Conservation (phyloP, 768 basidiomycete genomes). For the Erythrobasidium yunnanense region DNA sequence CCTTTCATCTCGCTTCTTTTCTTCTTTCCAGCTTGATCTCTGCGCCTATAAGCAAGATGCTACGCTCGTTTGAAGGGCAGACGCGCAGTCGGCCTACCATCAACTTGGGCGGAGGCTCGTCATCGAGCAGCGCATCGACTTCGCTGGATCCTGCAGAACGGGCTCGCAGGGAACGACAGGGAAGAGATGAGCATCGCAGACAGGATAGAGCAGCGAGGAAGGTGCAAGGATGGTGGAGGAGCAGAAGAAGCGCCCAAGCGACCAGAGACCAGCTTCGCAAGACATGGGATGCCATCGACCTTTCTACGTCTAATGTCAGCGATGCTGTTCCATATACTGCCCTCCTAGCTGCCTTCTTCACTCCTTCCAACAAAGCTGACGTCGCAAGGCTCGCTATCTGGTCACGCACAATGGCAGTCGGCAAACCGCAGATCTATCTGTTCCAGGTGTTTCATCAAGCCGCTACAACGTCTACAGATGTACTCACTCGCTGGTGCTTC, state of each 20-base stretch:
- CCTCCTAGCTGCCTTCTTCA: not conserved
- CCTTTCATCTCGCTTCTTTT: not conserved
- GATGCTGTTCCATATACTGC: not conserved
- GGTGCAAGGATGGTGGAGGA: constrained; percentile 11
- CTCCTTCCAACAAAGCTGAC: not conserved
- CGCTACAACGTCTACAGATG: not conserved
- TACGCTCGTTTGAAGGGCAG: constrained; percentile 21
- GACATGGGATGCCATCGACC: not conserved
- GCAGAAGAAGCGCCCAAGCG: not conserved
- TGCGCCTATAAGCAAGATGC: not conserved
- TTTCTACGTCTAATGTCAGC: not conserved
- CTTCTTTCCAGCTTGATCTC: not conserved
- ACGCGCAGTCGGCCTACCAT: constrained; percentile 19
- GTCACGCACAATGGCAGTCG: constrained; percentile 10
- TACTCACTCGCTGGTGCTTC: not conserved
- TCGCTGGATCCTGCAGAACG: constrained; percentile 7
- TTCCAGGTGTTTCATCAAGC: constrained; percentile 2
- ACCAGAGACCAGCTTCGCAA: constrained; percentile 5
- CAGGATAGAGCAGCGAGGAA: not conserved
- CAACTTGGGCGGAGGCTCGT: constrained; percentile 7
- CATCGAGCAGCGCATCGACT: not conserved
- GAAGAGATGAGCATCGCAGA: not conserved
- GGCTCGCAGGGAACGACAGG: constrained; percentile 1
- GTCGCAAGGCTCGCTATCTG: not conserved
- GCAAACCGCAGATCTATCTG: constrained; percentile 1